phyloP scores from a whole-genome alignment of 2,329 filamentous ascomycete genomes.

The Tetracladium maxilliforme region DNA sequence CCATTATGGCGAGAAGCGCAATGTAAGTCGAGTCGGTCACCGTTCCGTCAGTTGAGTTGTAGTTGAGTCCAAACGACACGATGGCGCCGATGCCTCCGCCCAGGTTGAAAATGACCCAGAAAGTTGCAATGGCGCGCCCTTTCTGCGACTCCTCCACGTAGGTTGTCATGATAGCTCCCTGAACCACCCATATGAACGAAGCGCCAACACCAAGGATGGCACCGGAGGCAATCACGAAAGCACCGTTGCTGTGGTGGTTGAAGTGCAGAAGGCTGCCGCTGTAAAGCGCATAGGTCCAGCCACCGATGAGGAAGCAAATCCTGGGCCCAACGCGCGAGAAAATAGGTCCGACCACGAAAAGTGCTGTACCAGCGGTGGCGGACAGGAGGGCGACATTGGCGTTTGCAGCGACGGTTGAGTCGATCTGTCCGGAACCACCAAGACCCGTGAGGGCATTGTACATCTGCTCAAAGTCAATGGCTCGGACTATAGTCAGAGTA shows the following conservation, averaged over 20 bases:
- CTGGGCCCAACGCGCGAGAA: conserved; percentile 25
- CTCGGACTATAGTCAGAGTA: neutral
- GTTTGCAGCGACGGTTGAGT: conserved; percentile 27
- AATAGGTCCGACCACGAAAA: conserved; percentile 27
- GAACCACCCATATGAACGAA: conserved; percentile 28
- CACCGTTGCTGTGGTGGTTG: conserved; percentile 21
- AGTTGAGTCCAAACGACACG: conserved; percentile 27
- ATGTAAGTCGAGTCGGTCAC: conserved; percentile 34
- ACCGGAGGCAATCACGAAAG: conserved; percentile 27
- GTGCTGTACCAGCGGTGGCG: conserved; percentile 23
- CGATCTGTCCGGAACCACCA: conserved; percentile 28
- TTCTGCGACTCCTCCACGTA: conserved; percentile 26
- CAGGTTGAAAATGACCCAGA: conserved; percentile 30
- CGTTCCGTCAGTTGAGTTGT: conserved; percentile 21
- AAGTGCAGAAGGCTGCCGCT: conserved; percentile 26
- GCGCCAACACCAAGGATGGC: conserved; percentile 28
- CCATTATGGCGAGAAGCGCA: conserved; percentile 31
- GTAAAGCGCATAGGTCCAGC: conserved; percentile 29
- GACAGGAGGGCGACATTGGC: conserved; percentile 26
- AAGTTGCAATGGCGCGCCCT: conserved; percentile 24
- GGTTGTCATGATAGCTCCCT: conserved; percentile 31
- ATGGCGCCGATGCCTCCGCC: conserved; percentile 27
- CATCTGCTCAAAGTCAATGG: conserved; percentile 19
- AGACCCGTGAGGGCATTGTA: conserved; percentile 29
- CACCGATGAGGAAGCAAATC: conserved; percentile 24